phyloP scores from a whole-genome alignment of 768 basidiomycete species.

The Pulveroboletus frians region DNA sequence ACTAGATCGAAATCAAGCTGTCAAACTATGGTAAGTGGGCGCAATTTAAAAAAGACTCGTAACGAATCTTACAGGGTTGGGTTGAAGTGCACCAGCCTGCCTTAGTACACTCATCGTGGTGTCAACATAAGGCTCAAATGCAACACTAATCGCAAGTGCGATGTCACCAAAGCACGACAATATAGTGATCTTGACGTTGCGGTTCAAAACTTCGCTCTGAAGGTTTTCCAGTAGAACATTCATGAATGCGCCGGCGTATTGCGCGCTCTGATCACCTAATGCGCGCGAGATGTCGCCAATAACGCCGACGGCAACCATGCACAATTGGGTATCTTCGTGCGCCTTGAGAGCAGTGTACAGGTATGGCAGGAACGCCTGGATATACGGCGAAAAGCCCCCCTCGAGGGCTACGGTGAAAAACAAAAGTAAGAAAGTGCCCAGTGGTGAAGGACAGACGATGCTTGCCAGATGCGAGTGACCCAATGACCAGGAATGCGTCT shows the following conservation, averaged over 20 bases:
- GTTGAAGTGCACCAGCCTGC: constrained; percentile 85
- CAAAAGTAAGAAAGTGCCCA: not conserved
- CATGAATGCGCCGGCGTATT: constrained; percentile 89
- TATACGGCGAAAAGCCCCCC: constrained; percentile 72
- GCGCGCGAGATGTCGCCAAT: constrained; percentile 97
- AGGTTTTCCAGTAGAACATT: constrained; percentile 86
- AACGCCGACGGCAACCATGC: constrained; percentile 92
- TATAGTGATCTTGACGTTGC: constrained; percentile 96
- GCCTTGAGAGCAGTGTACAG: constrained; percentile 86
- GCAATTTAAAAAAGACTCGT: not conserved
- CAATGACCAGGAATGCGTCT: constrained; percentile 93
- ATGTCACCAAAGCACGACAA: constrained; percentile 95
- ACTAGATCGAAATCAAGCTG: constrained; percentile 84
- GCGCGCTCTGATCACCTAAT: constrained; percentile 74
- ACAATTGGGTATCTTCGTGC: constrained; percentile 93
- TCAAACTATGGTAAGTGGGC: constrained; percentile 4
- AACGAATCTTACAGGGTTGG: constrained; percentile 65
- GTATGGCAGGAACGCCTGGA: constrained; percentile 78
- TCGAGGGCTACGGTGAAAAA: constrained; percentile 57
- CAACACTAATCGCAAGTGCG: constrained; percentile 81
- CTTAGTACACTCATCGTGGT: constrained; percentile 87
- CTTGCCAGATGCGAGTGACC: constrained; percentile 73
- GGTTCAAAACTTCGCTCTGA: constrained; percentile 82
- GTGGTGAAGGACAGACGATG: not conserved
- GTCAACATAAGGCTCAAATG: constrained; percentile 84